phyloP scores from a whole-genome alignment of 106 monocot genomes.

The Dioscorea dumetorum region DNA sequence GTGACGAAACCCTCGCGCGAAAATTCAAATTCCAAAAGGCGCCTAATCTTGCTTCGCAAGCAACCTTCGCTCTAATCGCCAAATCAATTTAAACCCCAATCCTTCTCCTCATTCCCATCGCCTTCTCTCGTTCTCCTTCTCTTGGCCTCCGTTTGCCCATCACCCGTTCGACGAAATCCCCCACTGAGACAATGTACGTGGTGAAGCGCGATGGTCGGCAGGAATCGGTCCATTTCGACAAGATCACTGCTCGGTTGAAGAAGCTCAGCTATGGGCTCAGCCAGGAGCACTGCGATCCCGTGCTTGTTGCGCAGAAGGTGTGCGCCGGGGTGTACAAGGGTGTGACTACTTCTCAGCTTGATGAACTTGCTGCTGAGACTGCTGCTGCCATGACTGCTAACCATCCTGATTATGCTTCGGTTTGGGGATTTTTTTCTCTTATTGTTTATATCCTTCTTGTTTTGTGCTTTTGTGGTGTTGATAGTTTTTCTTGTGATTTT shows the following conservation, averaged over 20 bases:
- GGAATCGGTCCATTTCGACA: constrained; percentile 95
- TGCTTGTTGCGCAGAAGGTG: constrained; percentile 88
- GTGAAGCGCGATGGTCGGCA: constrained; percentile 91
- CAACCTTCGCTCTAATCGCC: no score
- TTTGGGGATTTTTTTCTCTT: neutral
- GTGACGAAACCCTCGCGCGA: neutral
- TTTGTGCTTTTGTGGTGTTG: neutral
- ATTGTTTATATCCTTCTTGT: neutral
- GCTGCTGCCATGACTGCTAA: constrained; percentile 92
- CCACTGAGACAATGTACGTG: constrained; percentile 61
- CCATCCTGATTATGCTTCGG: constrained; percentile 73
- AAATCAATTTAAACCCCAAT: no score
- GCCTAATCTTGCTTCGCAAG: no score
- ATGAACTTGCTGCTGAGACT: constrained; percentile 95
- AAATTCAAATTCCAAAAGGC: neutral
- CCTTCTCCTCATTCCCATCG: no score
- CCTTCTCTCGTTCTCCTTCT: no score
- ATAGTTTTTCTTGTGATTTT: neutral
- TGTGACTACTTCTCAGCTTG: constrained; percentile 83
- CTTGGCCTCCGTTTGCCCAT: no score
- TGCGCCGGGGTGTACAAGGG: constrained; percentile 92
- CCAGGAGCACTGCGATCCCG: constrained; percentile 87
- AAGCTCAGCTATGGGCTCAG: constrained; percentile 93
- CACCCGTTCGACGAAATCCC: constrained; percentile 30
- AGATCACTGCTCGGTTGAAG: constrained; percentile 95